Percentiles rank a stretch among this genome's conserved stretches.
Conservation (phyloP, 2,329 filamentous ascomycete species). For the Thyridium curvatum region DNA sequence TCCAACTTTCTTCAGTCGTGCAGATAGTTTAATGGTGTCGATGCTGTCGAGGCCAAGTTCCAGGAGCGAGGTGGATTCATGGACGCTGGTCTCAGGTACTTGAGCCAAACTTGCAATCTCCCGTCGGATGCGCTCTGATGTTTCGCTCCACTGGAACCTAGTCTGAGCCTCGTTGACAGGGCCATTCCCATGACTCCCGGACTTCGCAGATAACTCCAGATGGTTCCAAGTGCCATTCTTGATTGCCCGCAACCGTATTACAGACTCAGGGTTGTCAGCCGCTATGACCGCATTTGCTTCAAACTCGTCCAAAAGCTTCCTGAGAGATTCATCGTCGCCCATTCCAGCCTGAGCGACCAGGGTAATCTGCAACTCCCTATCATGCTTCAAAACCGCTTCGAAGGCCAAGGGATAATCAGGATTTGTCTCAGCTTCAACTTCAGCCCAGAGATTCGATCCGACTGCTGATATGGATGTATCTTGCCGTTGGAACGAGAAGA, state of each 20-base stretch:
- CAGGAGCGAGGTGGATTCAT: slow-evolving; percentile 60
- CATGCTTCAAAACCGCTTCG: slow-evolving; percentile 54
- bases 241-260: too few species aligned
- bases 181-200: too few species aligned
- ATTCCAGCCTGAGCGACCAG: slow-evolving; percentile 49
- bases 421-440: slow-evolving; percentile 37
- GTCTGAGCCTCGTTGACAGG: neutral
- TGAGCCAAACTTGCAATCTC: slow-evolving; percentile 60
- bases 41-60: slow-evolving; percentile 88
- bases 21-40: slow-evolving; percentile 78
- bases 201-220: too few species aligned
- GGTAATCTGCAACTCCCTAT: slow-evolving; percentile 45
- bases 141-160: slow-evolving; percentile 52
- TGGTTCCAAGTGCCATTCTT: too few species aligned
- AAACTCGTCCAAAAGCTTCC: slow-evolving; percentile 32
- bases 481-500: slow-evolving; percentile 75
- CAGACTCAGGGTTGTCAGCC: too few species aligned
- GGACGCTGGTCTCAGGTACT: slow-evolving; percentile 42
- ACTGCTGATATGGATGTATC: slow-evolving; percentile 15
- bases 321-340: slow-evolving; percentile 22
- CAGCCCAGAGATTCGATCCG: slow-evolving; percentile 41
- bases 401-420: slow-evolving; percentile 74
- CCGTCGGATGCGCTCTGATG: slow-evolving; percentile 46
- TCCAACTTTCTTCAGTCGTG: slow-evolving; percentile 56
- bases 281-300: slow-evolving; percentile 9